phyloP scores from a whole-genome alignment of 768 basidiomycete species.

The Suillus clintonianus region DNA sequence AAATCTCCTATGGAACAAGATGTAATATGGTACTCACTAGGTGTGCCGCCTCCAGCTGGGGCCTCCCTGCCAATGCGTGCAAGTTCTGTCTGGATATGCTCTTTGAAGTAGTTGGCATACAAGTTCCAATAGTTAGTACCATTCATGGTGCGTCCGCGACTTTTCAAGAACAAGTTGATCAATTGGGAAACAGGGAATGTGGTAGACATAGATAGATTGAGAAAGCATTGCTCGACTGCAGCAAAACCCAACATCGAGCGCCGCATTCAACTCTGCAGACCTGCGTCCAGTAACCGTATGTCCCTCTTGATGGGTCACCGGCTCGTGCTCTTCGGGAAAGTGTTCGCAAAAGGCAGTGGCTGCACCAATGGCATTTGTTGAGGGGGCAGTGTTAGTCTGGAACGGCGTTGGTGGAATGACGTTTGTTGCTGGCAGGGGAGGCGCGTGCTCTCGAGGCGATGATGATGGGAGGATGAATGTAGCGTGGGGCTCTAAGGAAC shows the following conservation, averaged over 20 bases:
- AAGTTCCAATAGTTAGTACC: slow-evolving; percentile 5
- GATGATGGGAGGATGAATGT: no score
- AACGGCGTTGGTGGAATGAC: not conserved
- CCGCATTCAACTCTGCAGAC: no score
- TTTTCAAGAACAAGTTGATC: slow-evolving; percentile 9
- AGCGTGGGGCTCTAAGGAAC: not conserved
- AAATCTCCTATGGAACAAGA: not conserved
- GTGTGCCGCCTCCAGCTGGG: not conserved
- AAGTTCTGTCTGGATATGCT: slow-evolving; percentile 3
- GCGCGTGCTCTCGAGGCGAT: not conserved
- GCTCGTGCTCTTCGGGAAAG: not conserved
- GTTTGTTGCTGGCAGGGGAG: not conserved
- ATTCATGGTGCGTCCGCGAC: not conserved
- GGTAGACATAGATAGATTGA: not conserved
- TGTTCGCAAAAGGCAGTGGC: not conserved
- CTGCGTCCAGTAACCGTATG: not conserved
- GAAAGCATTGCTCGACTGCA: not conserved
- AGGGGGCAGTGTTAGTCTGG: not conserved
- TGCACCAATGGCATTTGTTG: not conserved
- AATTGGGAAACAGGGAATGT: slow-evolving; percentile 4
- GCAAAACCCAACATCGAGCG: not conserved
- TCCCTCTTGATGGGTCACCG: not conserved
- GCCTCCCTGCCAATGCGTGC: not conserved
- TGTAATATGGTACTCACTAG: not conserved
- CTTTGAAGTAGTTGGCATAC: slow-evolving; percentile 2